Evolutionary conservation across 495 filamentous ascomycete genomes (phyloP).

Genomic region (Trichoderma asperelloides): DNA sequence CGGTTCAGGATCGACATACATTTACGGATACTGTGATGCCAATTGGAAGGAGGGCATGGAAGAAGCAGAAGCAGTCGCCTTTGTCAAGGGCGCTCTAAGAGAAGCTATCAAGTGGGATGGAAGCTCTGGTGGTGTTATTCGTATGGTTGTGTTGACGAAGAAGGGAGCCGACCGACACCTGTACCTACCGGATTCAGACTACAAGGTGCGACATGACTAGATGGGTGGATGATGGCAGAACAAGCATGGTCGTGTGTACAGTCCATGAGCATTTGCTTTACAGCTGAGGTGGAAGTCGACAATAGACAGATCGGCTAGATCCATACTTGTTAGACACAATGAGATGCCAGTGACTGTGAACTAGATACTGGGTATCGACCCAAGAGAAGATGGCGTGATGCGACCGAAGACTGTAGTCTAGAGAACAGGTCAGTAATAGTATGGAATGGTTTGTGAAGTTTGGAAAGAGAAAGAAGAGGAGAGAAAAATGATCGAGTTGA

Average conservation of each 20-base stretch:
- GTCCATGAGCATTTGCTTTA: background rate
- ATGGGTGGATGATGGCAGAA: slow-evolving; percentile 8
- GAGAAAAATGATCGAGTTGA: too few species aligned
- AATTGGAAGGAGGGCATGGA: slow-evolving; percentile 95
- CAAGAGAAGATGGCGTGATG: too few species aligned
- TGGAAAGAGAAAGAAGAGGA: too few species aligned
- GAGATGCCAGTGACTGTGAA: too few species aligned
- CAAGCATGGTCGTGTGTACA: background rate
- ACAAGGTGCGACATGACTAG: slow-evolving; percentile 44
- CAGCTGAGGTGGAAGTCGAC: background rate
- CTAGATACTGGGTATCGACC: too few species aligned
- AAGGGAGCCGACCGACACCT: slow-evolving; percentile 82
- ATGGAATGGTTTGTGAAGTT: too few species aligned
- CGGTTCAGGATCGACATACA: slow-evolving; percentile 96
- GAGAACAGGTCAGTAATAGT: too few species aligned
- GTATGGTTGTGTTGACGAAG: slow-evolving; percentile 88
- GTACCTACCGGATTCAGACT: slow-evolving; percentile 81
- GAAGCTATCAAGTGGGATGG: slow-evolving; percentile 99
- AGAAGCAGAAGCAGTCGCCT: slow-evolving; percentile 82
- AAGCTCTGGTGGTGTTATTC: slow-evolving; percentile 94
- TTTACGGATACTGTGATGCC: slow-evolving; percentile 96
- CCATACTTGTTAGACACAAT: background rate
- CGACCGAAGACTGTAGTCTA: too few species aligned
- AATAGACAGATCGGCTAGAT: background rate
- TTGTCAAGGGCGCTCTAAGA: slow-evolving; percentile 79